Base-by-base conservation (phyloP, 177 flowering plant species). In the Vitis hybrid region DNA sequence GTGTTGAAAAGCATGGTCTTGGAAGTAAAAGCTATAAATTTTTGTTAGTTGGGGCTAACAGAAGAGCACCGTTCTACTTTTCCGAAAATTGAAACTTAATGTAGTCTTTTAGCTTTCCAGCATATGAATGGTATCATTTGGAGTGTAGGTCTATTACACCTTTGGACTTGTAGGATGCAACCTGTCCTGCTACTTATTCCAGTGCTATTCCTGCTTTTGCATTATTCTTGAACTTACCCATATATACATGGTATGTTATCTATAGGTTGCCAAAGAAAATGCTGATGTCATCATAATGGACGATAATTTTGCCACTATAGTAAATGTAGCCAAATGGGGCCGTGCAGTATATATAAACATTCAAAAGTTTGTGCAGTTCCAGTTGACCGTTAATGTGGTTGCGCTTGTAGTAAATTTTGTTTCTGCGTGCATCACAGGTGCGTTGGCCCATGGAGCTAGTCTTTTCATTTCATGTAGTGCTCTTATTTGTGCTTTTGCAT, bases 351-450 rank as follows among this genome's bases (percentile, higher is more conserved):
- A 80, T 51, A 80, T 77, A 57, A 82, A 82, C 75, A 82, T 82
- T 56, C 85, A 82, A 56, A 82, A 82, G 70, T 82, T 82, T 58
- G 82, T 82, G 29, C 85, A 82, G 74, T 82, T 82, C 74, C 85
- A 82, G 77, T 55, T 82, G 13, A 82, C 85, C 8, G 85, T 82
- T 22, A 82, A 82, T 49, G 70, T 82, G 50, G 85, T 80, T 65
- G 85, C 85, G 12, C 78, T 82, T 7, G 64, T 78, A 13, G 73
- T 78, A 71, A 82, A 82, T 67, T 77, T 82, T 65, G 70, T 75
- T 21, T 75, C 85, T 61, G 82, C 85, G 5, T 76, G 82, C 59
- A 48, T 78, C 60, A 59, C 83, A 61, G 85, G 85, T 80, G 9
- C 45, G 72, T 63, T 72, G 64, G 18, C 21, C 15, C 58, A 33